These are phyloP conservation scores for Trametopsis cervina DNA, from an alignment of 768 basidiomycete species.

Conservation along the genomic window DNA sequence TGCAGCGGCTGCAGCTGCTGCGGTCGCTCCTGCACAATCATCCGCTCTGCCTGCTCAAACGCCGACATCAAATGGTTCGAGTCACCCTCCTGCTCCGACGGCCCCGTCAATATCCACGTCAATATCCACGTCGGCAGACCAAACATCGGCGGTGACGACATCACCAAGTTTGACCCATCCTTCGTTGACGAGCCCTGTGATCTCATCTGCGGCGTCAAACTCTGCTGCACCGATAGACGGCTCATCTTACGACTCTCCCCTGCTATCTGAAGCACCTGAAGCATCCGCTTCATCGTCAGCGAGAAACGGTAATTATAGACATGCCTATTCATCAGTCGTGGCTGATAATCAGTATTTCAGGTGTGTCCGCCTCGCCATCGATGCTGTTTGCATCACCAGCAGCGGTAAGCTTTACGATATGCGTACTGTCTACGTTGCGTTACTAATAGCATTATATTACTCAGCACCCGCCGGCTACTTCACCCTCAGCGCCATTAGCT, in stretches of 20 bases:
- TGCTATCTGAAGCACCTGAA: conserved; percentile 57
- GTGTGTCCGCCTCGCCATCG: conserved; percentile 36
- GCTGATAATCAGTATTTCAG: conserved; percentile 3
- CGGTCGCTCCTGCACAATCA: conserved; percentile 33
- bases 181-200: conserved; percentile 73
- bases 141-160: conserved; percentile 36
- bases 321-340: conserved; percentile 19
- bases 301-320: neutral
- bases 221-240: conserved; percentile 57
- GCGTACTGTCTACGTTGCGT: neutral
- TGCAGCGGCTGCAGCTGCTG: conserved; percentile 83
- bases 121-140: conserved; percentile 32
- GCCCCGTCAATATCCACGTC: conserved; percentile 21
- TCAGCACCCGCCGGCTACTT: conserved; percentile 5
- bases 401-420: conserved; percentile 10
- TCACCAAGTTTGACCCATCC: conserved; percentile 85
- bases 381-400: conserved; percentile 26
- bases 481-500: conserved; percentile 7
- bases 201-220: conserved; percentile 60
- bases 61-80: conserved; percentile 24
- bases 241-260: conserved; percentile 70
- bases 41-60: conserved; percentile 31
- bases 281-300: conserved; percentile 53
- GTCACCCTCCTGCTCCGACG: neutral
- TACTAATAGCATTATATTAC: neutral